These are phyloP conservation scores for Rhodotorula mucilaginosa DNA, from an alignment of 1,284 basidiomycete species.

Conservation along the genomic window DNA sequence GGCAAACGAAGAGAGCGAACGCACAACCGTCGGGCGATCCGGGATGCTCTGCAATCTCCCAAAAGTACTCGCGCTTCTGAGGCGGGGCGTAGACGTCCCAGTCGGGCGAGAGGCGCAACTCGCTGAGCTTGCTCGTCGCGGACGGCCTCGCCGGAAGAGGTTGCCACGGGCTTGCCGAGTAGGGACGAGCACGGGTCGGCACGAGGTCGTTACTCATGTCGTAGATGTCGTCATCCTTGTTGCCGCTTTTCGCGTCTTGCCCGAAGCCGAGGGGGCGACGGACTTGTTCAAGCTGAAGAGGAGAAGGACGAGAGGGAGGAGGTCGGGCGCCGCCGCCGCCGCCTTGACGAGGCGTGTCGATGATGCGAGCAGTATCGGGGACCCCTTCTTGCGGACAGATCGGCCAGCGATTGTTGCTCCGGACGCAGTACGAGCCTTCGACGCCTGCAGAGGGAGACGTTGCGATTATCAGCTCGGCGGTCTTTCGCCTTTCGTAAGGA, in stretches of 20 bases:
- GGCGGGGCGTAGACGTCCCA: slow-evolving; percentile 18
- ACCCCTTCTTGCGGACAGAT: background rate
- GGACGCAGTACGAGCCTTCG: background rate
- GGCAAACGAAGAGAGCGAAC: background rate
- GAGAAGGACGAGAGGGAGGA: background rate
- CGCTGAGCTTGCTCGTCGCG: slow-evolving; percentile 3
- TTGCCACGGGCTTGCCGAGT: background rate
- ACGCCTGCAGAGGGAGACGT: background rate
- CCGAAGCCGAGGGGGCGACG: background rate
- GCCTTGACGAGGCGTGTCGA: background rate
- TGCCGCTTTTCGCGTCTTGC: too few relatives aligned
- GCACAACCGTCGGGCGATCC: slow-evolving; percentile 23
- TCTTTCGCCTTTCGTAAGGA: background rate
- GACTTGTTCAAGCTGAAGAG: background rate
- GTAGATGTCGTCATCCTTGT: background rate
- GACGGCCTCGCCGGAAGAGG: background rate
- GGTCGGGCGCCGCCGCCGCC: background rate
- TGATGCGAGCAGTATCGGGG: too few relatives aligned
- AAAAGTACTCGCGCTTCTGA: slow-evolving; percentile 12
- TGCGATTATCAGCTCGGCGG: background rate
- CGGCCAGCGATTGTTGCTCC: background rate
- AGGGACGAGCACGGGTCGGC: background rate
- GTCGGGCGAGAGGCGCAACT: slow-evolving; percentile 18
- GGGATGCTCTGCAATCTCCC: slow-evolving; percentile 4
- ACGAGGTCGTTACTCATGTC: background rate